Evolutionary conservation across 129 eudicot genomes (phyloP), one percentile per base, ranked within the genome.

Genomic region (Lactuca sativa): DNA sequence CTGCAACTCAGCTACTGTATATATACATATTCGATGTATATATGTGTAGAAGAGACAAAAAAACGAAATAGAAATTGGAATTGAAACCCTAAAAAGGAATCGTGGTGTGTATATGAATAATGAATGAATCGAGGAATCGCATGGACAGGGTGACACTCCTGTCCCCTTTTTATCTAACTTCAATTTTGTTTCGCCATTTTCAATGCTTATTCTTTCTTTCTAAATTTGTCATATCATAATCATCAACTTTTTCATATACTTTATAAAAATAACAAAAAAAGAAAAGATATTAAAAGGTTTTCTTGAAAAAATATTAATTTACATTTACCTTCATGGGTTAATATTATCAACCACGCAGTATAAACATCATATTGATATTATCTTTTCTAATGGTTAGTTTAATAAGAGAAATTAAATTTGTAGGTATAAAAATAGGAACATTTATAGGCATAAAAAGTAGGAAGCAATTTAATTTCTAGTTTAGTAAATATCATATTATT

Each of bases 61-160:
- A 9, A 15, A 41, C 37, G 57, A 33, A 38, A 48, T 14, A 8
- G 55, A 43, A 55, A 60, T 41, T 43, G 34, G 66, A 57, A 56
- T 52, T 48, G 52, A 37, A 74, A 47, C 70, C 56, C 66, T 65
- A 74, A 48, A 32, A 32, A n/a, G 66, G 43, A 56, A 48, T 71
- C 11, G 5, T 7, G 70, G 56, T 64, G 3, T 53, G 18, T 53
- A 17, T 53, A 17, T 53, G 58, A 47, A 47, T 2, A 14, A 62
- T 62, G 40, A 33, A 62, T 49, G 71, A 66, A 49, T 31, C 9
- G 59, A 48, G 73, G 65, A 75, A 75, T 66, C 18, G 7, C 36
- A 76, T 76, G 9, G 64, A 76, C 75, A 76, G 4, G 80, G 75
- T 61, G 70, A 69, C 70, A 76, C 70, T 60, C 32, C 52, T 41